Percentiles rank a stretch among this genome's conserved stretches.
Conservation (phyloP, 106 monocot species). For the Posidonia australis region DNA sequence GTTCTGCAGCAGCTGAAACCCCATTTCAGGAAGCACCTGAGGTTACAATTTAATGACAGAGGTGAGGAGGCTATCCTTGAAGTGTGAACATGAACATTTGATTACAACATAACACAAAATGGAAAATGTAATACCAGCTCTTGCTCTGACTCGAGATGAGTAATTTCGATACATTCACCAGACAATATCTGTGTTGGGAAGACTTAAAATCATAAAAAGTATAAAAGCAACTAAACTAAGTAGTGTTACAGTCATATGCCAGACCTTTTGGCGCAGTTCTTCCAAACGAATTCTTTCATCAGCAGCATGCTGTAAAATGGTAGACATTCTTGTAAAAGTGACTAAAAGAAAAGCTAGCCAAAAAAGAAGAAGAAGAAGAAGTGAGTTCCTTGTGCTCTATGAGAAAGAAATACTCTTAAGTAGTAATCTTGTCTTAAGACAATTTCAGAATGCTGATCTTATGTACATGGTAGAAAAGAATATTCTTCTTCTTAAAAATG, state of each 20-base stretch:
- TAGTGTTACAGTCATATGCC: not conserved
- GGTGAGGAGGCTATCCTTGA: not conserved
- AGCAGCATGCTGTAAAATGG: conserved; percentile 80
- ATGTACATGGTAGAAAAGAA: too few relatives aligned
- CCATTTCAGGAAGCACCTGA: conserved; percentile 84
- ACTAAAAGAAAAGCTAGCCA: not conserved
- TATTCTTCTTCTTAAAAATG: too few relatives aligned
- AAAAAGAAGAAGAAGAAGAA: not conserved
- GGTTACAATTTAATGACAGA: not conserved
- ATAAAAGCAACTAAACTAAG: not conserved
- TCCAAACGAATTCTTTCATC: conserved; percentile 97
- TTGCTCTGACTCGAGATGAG: conserved; percentile 56
- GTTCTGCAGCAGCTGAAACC: conserved; percentile 72
- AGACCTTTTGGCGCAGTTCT: conserved; percentile 80
- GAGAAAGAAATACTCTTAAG: too few relatives aligned
- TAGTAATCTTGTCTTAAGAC: too few relatives aligned
- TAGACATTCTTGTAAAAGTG: not conserved
- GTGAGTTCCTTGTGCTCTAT: not conserved
- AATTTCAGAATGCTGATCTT: too few relatives aligned
- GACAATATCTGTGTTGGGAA: conserved; percentile 47
- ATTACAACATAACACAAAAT: not conserved
- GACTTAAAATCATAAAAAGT: not conserved
- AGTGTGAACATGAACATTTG: not conserved
- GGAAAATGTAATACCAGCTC: conserved; percentile 48
- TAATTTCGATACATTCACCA: conserved; percentile 51